Evolutionary conservation across 148 eudicot genomes (phyloP).

Genomic region (Vaccinium myrtillus): DNA sequence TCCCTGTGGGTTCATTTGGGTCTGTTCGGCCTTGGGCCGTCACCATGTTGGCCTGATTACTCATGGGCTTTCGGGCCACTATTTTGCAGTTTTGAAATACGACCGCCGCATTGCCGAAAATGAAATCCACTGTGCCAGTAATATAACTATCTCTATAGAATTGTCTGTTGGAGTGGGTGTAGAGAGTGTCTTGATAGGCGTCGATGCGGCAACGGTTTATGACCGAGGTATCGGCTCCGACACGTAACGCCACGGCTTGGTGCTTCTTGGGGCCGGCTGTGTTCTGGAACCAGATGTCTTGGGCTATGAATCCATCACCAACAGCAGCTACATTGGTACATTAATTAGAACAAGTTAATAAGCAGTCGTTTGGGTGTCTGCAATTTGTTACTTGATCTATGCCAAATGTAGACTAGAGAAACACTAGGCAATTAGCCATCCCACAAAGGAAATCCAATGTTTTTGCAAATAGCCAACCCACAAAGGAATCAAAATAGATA

Average conservation of each 20-base stretch:
- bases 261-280: slow-evolving; percentile 39
- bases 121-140: slow-evolving; percentile 42
- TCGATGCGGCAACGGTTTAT: slow-evolving; percentile 41
- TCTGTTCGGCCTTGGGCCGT: slow-evolving; percentile 46
- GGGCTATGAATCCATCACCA: slow-evolving; percentile 42
- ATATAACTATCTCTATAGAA: slow-evolving; percentile 41
- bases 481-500: no score
- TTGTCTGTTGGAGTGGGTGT: slow-evolving; percentile 33
- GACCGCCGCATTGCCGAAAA: slow-evolving; percentile 42
- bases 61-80: slow-evolving; percentile 36
- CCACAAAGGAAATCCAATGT: no score
- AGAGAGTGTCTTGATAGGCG: slow-evolving; percentile 45
- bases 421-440: background rate
- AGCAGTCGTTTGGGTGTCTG: background rate
- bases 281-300: slow-evolving; percentile 43
- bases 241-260: slow-evolving; percentile 47
- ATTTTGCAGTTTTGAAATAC: slow-evolving; percentile 38
- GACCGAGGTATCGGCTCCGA: slow-evolving; percentile 39
- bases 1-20: slow-evolving; percentile 40
- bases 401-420: background rate
- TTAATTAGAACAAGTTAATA: background rate
- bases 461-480: background rate
- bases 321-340: slow-evolving; percentile 30
- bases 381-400: background rate
- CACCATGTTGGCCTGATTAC: slow-evolving; percentile 33